Conservation (phyloP, 78 protist species). For the Blattamonas nauphoetae region DNA sequence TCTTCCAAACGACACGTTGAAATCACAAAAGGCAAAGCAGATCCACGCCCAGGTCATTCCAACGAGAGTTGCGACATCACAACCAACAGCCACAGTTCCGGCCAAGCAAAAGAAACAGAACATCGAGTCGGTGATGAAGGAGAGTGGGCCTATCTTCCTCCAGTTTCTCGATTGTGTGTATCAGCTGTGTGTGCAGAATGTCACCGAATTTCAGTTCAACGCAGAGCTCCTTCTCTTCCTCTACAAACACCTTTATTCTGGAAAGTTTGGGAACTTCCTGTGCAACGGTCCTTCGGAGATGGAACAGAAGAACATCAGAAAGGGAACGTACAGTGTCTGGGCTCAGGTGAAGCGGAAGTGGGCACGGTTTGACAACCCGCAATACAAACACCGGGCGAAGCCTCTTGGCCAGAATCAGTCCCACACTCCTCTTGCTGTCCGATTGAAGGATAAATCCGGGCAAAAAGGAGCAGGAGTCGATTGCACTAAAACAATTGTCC, state of each 20-base stretch:
- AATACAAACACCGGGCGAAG: too few species aligned
- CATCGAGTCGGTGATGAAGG: background rate
- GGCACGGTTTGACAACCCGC: background rate
- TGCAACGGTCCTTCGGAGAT: background rate
- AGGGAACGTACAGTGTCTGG: background rate
- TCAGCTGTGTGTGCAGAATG: background rate
- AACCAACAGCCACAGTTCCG: background rate
- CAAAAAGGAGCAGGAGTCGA: too few species aligned
- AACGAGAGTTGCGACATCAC: background rate
- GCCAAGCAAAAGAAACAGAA: background rate
- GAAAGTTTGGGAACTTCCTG: background rate
- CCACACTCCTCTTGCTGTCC: too few species aligned
- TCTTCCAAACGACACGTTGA: background rate
- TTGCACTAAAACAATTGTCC: too few species aligned
- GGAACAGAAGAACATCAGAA: background rate
- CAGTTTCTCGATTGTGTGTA: conserved; percentile 5
- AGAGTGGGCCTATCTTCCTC: conserved; percentile 15
- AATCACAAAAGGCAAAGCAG: background rate
- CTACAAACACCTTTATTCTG: background rate
- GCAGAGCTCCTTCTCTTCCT: background rate
- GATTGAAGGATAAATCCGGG: too few species aligned
- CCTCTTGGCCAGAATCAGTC: too few species aligned
- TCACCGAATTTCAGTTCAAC: background rate
- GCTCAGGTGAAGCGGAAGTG: background rate
- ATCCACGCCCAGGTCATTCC: background rate